Evolutionary conservation across 2,329 filamentous ascomycete species (phyloP).

Genomic region (Setomelanomma holmii): DNA sequence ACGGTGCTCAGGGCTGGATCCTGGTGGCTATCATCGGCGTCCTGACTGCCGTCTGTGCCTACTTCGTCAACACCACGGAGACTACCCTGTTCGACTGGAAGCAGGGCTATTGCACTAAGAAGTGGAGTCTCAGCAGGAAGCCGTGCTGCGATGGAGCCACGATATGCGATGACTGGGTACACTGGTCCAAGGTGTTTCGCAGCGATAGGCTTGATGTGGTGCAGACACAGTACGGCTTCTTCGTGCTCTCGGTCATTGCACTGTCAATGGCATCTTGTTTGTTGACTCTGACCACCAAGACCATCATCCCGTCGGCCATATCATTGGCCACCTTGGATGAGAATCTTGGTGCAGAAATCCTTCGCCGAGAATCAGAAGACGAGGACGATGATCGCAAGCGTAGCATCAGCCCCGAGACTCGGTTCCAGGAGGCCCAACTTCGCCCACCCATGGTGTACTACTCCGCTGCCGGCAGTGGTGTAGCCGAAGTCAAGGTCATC

Average conservation of each 20-base stretch:
- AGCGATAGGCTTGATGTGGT: slow-evolving; percentile 55
- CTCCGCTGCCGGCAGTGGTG: slow-evolving; percentile 92
- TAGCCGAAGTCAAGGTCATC: slow-evolving; percentile 96
- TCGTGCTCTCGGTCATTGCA: slow-evolving; percentile 72
- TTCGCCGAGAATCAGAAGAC: slow-evolving; percentile 46
- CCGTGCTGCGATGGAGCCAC: slow-evolving; percentile 65
- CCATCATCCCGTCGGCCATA: slow-evolving; percentile 87
- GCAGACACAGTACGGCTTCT: slow-evolving; percentile 81
- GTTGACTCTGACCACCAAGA: slow-evolving; percentile 89
- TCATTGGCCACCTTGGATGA: slow-evolving; percentile 90
- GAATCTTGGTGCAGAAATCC: slow-evolving; percentile 74
- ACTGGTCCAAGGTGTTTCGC: slow-evolving; percentile 68
- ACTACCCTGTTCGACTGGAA: slow-evolving; percentile 88
- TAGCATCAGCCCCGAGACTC: slow-evolving; percentile 49
- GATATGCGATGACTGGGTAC: slow-evolving; percentile 66
- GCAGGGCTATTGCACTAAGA: slow-evolving; percentile 77
- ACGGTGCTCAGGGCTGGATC: slow-evolving; percentile 93
- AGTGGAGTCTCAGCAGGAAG: slow-evolving; percentile 77
- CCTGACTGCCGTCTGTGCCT: slow-evolving; percentile 83
- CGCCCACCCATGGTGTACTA: slow-evolving; percentile 88
- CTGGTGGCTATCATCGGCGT: slow-evolving; percentile 89
- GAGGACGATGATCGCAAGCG: slow-evolving; percentile 55
- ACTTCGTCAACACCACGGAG: slow-evolving; percentile 88
- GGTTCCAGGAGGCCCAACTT: slow-evolving; percentile 47
- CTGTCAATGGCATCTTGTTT: slow-evolving; percentile 77